phyloP scores from a whole-genome alignment of 2,329 filamentous ascomycete species.

The Helminthosporium solani region DNA sequence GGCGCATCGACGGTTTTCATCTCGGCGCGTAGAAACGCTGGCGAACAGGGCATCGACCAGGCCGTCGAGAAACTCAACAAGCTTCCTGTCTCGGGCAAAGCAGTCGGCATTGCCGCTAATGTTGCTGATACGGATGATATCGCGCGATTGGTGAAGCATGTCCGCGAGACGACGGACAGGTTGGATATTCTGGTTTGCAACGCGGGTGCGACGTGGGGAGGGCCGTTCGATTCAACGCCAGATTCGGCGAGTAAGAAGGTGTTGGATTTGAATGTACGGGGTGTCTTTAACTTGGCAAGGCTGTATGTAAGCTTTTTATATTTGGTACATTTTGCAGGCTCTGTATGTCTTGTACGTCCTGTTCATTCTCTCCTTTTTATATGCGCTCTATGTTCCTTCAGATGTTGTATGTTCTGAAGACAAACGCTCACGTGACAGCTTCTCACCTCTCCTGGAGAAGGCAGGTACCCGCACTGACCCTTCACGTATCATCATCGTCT shows the following conservation, averaged over 20 bases:
- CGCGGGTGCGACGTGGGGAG: constrained; percentile 44
- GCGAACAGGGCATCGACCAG: constrained; percentile 41
- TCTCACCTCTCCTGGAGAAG: constrained; percentile 38
- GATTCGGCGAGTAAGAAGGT: constrained; percentile 41
- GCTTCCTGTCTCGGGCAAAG: constrained; percentile 36
- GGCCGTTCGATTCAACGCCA: constrained; percentile 40
- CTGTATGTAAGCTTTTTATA: constrained; percentile 26
- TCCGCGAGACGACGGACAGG: constrained; percentile 32
- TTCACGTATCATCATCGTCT: constrained; percentile 42
- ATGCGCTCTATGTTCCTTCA: too few species aligned
- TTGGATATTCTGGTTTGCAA: constrained; percentile 44
- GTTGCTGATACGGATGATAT: constrained; percentile 42
- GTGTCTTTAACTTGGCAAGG: constrained; percentile 42
- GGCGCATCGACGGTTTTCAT: constrained; percentile 44
- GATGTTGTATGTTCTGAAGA: too few species aligned
- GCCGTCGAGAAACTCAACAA: constrained; percentile 43
- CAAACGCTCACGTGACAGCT: too few species aligned
- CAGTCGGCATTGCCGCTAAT: constrained; percentile 41
- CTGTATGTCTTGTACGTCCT: too few species aligned
- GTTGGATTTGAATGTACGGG: constrained; percentile 43
- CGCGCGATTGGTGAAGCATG: constrained; percentile 32
- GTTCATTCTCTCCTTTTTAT: too few species aligned
- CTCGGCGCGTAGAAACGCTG: constrained; percentile 41
- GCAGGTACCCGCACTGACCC: constrained; percentile 34
- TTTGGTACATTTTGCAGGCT: too few species aligned